Evolutionary conservation across 441 rosid genomes (phyloP), one percentile per base, ranked within the genome.

Genomic region (Adansonia gregorii): DNA sequence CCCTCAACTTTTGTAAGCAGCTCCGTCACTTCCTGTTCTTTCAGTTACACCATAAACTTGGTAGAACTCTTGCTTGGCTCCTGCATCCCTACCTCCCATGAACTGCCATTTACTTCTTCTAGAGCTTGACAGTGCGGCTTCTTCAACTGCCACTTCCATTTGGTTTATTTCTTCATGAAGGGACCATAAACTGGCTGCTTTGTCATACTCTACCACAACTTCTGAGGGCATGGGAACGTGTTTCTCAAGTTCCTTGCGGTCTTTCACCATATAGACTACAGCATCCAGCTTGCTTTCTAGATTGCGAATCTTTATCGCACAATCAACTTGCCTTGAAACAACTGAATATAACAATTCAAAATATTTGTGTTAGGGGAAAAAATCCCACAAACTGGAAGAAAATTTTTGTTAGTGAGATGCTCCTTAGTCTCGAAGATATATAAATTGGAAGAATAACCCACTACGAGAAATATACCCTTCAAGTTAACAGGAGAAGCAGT

Each of bases 11-110:
- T 81, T 96, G 99, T 82, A 93, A 81, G 97, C 98, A 54, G 98
- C 99, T 76, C 99, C 99, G 55, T 96, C 99, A 85, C 98, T 92
- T 78, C 94, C 99, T 6, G 99, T 93, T 88, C 98, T 91, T 85
- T 96, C 99, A 76, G 98, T 92, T 69, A 69, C 98, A 49, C 99
- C 99, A 81, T 96, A 96, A 82, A 96, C 97, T 83, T 96, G 98
- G 76, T 90, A 95, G 72, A 96, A 79, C 83, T 94, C 98, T 81
- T 96, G 98, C 88, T 92, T 96, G 1, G 98, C 93, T 78, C 99
- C 99, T 77, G 99, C 99, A 87, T 96, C 99, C 83, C 99, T 91
- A 65, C 98, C 98, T 81, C 99, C 99, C 99, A 96, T 96, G 83
- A 96, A 96, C 73, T 96, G 98, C 99, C 99, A 96, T 85, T 96